phyloP scores from a whole-genome alignment of 1,139 yeast genomes.

The Yamadazyma dushanensis region DNA sequence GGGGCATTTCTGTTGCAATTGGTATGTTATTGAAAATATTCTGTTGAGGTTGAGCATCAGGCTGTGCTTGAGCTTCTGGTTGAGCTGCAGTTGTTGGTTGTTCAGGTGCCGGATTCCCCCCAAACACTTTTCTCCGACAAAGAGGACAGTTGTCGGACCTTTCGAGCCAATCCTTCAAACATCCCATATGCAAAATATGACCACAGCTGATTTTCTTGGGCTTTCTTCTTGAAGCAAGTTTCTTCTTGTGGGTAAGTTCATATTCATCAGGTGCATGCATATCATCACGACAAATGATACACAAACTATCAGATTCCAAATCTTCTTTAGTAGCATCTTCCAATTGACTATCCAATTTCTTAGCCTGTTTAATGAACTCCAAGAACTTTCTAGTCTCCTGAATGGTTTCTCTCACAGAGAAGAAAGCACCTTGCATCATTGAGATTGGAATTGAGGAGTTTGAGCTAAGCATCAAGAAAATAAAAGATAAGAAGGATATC shows the following conservation, averaged over 20 bases:
- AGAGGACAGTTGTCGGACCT: conserved; percentile 91
- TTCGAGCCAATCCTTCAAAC: conserved; percentile 91
- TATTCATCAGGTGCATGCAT: conserved; percentile 51
- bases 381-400: conserved; percentile 53
- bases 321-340: conserved; percentile 63
- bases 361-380: conserved; percentile 60
- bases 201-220: conserved; percentile 83
- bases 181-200: conserved; percentile 87
- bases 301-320: conserved; percentile 60
- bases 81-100: conserved; percentile 4
- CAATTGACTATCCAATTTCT: conserved; percentile 64
- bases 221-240: conserved; percentile 41
- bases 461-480: conserved; percentile 43
- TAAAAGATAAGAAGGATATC: conserved; percentile 31
- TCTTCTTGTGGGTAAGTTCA: conserved; percentile 21
- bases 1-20: conserved; percentile 1
- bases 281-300: conserved; percentile 85
- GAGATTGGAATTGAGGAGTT: conserved; percentile 65
- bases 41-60: conserved; percentile 5
- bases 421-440: conserved; percentile 64
- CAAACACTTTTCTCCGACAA: conserved; percentile 74
- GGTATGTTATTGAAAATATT: neutral
- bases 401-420: conserved; percentile 50
- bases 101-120: conserved; percentile 7
- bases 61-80: conserved; percentile 7